Base-by-base conservation (phyloP, 2,329 filamentous ascomycete genomes). In the Fusarium citri region DNA sequence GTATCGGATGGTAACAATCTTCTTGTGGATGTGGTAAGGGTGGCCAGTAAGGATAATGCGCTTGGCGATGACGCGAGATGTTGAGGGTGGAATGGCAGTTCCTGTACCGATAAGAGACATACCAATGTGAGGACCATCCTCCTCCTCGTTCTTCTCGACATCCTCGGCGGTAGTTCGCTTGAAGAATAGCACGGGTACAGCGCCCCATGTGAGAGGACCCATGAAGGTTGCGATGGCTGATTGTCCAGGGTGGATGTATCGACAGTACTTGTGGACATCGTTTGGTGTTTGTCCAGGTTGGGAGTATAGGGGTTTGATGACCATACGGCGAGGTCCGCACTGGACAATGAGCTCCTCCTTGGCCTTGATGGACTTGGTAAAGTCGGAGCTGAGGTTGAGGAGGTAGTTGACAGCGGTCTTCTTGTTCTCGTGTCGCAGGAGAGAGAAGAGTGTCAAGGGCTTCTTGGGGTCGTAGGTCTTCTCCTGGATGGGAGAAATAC, bases 11-110 rank as follows among this genome's bases (percentile, higher is more conserved):
- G 97, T 99, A 64, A 99, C 96, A 25, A 99, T 86, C 81, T 92
- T 94, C 87, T 97, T 98, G 88, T 99, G 94, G 79, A 99, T 99
- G 84, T 99, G 97, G 87, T 94, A 98, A 0, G 97, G 96, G 78
- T 99, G 95, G 18, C 96, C 97, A 0, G 96, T 97, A 60, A 99
- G 86, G 70, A 98, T 93, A 73, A 97, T 90, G 55, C 96, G 91
- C 83, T 99, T 99, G 75, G 95, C 94, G 64, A 99, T 89, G 59
- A 99, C 91, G 41, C 96, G 91, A 76, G 78, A 89, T 77, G 81
- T 94, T 80, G 78, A 91, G 5, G 94, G 93, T 0, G 94, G 90
- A 18, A 98, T 86, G 8, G 92, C 90, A 0, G 96, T 98, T 66
- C 97, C 96, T 0, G 93, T 97, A 48, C 88, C 96, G 60, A 98